Conservation (phyloP, 495 filamentous ascomycete species). For the Immersiella caudata region DNA sequence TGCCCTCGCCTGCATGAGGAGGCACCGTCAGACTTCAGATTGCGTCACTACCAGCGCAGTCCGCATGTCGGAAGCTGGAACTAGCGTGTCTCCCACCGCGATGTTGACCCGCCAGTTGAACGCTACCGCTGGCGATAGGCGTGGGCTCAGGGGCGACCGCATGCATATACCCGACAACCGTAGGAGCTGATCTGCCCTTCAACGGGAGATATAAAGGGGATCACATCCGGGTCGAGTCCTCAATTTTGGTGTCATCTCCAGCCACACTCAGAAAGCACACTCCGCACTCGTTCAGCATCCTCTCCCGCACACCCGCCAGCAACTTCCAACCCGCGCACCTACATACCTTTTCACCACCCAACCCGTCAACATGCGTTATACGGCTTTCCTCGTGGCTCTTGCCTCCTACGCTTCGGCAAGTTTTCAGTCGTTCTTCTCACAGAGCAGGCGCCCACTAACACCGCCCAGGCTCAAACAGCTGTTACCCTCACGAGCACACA, state of each 20-base stretch:
- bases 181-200: neutral
- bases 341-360: neutral
- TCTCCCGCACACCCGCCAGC: neutral
- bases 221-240: neutral
- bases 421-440: neutral
- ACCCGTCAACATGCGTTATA: slow-evolving; percentile 32
- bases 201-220: neutral
- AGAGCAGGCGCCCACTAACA: slow-evolving; percentile 15
- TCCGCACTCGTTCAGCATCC: slow-evolving; percentile 13
- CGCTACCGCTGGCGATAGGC: neutral
- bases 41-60: neutral
- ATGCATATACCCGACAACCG: neutral
- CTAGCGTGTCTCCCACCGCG: neutral
- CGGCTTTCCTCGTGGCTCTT: slow-evolving; percentile 30
- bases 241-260: neutral
- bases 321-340: neutral
- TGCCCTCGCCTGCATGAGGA: neutral
- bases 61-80: neutral
- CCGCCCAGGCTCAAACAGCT: slow-evolving; percentile 32
- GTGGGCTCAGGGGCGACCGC: neutral
- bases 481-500: slow-evolving; percentile 10
- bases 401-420: slow-evolving; percentile 36
- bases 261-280: neutral
- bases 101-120: neutral
- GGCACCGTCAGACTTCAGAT: neutral